Evolutionary conservation across 2,329 filamentous ascomycete genomes (phyloP), one percentile per base, ranked within the genome.

Genomic region (Scytalidium lignicola): DNA sequence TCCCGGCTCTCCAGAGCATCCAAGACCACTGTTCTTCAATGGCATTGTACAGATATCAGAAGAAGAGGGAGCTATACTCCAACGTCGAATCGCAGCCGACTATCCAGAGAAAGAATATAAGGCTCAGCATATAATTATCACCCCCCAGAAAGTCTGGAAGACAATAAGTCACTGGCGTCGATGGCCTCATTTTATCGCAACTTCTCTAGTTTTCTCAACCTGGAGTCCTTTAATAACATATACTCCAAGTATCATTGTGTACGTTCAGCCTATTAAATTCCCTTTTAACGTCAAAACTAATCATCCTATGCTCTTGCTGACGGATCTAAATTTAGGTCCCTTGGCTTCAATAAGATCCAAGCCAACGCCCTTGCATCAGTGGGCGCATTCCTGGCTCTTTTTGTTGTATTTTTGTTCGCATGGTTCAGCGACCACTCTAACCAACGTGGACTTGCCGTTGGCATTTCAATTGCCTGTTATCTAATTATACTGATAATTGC

Each of bases 21-120:
- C 66, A 2, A 61, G 59, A 5, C 63, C 68, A 2, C 55, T 72
- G 3, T 62, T 67, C 48, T 57, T 60, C 43, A 55, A 46, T 17
- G 18, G 44, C 19, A 13, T 43, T 20, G 15, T 46, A 18, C 44
- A 39, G 17, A 46, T 46, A 21, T 46, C 44, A 13, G 20, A 46
- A 62, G 17, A 64, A 65, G 7, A 61, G 58, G 22, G 70, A 66
- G 67, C 67, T 63, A 39, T 71, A 68, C 51, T 73, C 72, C 58
- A 67, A 54, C 22, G 54, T 63, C 68, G 71, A 0, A 69, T 74
- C 5, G 48, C 72, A 0, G 57, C 71, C 3, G 70, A 74, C 47
- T 70, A 73, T 50, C 70, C 70, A 3, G 55, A 52, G 28, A 72
- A 72, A 53, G 58, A 60, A 0, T 53, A 53, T 1, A 62, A 62